Base-by-base conservation (phyloP, 169 alveolate species). In the Plasmodium inui region DNA sequence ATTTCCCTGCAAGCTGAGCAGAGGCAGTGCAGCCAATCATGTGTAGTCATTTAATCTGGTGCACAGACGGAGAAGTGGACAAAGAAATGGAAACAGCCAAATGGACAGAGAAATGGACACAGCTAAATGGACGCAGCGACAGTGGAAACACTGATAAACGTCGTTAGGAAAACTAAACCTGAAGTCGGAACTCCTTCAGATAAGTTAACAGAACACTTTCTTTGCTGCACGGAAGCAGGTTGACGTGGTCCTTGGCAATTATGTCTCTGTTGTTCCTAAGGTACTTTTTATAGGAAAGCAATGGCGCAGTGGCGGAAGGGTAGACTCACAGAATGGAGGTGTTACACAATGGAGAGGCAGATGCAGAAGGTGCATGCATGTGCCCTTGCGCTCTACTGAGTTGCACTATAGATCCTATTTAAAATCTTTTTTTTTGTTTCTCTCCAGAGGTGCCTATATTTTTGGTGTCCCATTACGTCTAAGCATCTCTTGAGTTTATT, bases 401-500 rank as follows among this genome's bases (percentile, higher is more conserved):
- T 61, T 19, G 32, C 12, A 61, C 14, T 61, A 61, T 61, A 61
- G 37, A 6, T 83, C 14, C 30, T 61, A 14, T 5, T 81, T 6
- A 6, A 14, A 8, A 30, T 72, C 10, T 76, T 74, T 76, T 76
- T 55, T 88, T 79, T 46, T 30, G 30, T 10, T 84, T 41, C 44
- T 28, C 74, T 22, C 9, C 41, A 14, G 10, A 50, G 17, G 12
- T 28, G 22, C 41, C 22, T 17, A 30, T 37, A 37, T 85, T 73
- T 85, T 37, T 4, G 37, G 19, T 14, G 39, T 70, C n/a, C 10
- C 81, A 53, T 88, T 88, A 88, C 94, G 71, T 88, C 94, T 88
- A 88, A 76, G 41, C 94, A 88, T 76, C 94, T 81, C 55, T 80
- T 88, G 74, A 88, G 83, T 30, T 88, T 88, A 79, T 88, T 88